These are phyloP conservation scores for Colletotrichum chlorophyti DNA, from an alignment of 2,329 filamentous ascomycete genomes.

Conservation along the genomic window DNA sequence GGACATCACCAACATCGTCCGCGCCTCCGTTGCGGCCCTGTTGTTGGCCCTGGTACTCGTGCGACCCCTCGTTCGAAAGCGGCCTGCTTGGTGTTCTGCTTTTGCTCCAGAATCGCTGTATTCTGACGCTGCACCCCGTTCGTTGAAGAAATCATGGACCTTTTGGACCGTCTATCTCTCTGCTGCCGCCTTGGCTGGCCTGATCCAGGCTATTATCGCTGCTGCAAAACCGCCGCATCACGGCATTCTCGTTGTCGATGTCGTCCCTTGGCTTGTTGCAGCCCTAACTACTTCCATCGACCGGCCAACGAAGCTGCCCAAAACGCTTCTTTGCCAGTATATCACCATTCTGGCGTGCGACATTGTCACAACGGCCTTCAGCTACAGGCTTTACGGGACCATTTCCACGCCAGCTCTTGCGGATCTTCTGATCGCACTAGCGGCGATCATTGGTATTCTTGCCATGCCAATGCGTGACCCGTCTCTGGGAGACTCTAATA, in stretches of 20 bases:
- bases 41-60: conserved; percentile 38
- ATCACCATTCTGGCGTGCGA: conserved; percentile 40
- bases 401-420: conserved; percentile 34
- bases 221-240: conserved; percentile 37
- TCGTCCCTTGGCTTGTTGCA: conserved; percentile 47
- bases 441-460: conserved; percentile 47
- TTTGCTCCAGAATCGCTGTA: conserved; percentile 48
- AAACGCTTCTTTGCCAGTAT: conserved; percentile 47
- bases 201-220: conserved; percentile 40
- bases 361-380: conserved; percentile 37
- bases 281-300: conserved; percentile 44
- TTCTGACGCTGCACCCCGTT: conserved; percentile 28
- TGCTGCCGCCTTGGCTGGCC: conserved; percentile 40
- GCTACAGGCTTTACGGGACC: conserved; percentile 17
- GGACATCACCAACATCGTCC: conserved; percentile 30
- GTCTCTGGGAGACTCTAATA: conserved; percentile 56
- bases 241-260: conserved; percentile 38
- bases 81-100: conserved; percentile 48
- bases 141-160: conserved; percentile 41
- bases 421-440: conserved; percentile 32
- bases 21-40: conserved; percentile 38
- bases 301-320: conserved; percentile 50
- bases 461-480: conserved; percentile 75
- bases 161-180: conserved; percentile 46
- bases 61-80: conserved; percentile 34